Conservation (phyloP, 2,329 filamentous ascomycete species). For the Xylariaceae sp. region DNA sequence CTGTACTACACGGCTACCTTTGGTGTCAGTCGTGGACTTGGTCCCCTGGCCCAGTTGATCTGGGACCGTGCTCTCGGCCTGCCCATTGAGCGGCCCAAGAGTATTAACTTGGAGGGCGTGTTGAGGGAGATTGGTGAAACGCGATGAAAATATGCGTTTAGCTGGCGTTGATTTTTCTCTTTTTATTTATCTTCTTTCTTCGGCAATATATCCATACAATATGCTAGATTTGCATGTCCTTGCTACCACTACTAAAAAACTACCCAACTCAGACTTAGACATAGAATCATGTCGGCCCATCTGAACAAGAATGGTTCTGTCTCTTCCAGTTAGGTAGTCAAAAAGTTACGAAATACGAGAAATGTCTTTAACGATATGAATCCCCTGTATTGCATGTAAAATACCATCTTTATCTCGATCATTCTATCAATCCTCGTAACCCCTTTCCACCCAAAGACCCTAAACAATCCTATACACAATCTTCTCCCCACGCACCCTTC, state of each 20-base stretch:
- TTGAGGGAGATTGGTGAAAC: slow-evolving; percentile 53
- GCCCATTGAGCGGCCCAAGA: slow-evolving; percentile 97
- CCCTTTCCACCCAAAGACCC: not conserved
- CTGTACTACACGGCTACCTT: slow-evolving; percentile 84
- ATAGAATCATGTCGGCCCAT: too few relatives aligned
- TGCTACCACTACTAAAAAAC: not conserved
- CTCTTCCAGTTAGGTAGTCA: too few relatives aligned
- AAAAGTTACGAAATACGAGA: too few relatives aligned
- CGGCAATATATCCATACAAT: not conserved
- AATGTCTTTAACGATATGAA: too few relatives aligned
- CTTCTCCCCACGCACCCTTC: slow-evolving; percentile 32
- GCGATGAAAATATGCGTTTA: not conserved
- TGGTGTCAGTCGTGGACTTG: slow-evolving; percentile 65
- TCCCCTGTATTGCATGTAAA: too few relatives aligned
- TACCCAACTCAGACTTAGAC: not conserved
- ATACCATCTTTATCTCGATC: too few relatives aligned
- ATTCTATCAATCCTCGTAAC: not conserved
- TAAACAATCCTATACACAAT: slow-evolving; percentile 30
- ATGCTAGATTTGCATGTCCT: not conserved
- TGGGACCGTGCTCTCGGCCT: slow-evolving; percentile 93
- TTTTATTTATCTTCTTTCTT: not conserved
- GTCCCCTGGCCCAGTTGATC: slow-evolving; percentile 87
- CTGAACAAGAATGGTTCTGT: too few relatives aligned
- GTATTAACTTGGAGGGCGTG: slow-evolving; percentile 85
- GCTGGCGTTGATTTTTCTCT: not conserved